Evolutionary conservation across 768 basidiomycete genomes (phyloP), one percentile per base, ranked within the genome.

Genomic region (Imleria badia): DNA sequence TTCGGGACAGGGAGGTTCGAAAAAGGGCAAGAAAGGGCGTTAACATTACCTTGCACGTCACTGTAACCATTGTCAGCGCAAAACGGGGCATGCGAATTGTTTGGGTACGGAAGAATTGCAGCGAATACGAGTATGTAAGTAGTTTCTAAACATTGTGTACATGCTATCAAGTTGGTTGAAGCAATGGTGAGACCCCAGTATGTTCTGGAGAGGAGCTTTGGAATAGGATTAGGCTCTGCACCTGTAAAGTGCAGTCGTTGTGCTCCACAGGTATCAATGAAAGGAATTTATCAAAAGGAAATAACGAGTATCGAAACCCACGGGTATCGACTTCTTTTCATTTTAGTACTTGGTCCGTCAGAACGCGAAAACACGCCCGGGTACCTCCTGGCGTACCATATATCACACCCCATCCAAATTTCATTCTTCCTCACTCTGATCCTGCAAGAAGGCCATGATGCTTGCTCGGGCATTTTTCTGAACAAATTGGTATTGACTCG

Each of bases 371-470:
- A 39, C 13, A 39, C 3, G 20, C 10, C 29, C n/a, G 29, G 8
- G 11, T 39, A 17, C 22, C 19, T 29, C 26, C n/a, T 42, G 23
- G 31, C 2, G 15, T 52, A 40, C 3, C 26, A 36, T 17, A 30
- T 14, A 9, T 11, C 22, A 6, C n/a, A 12, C 12, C n/a, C 12
- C 30, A 26, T 15, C 17, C 8, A 13, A 20, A 33, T 17, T 15
- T 60, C 35, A 69, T 31, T 71, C 82, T 19, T 81, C 79, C 35
- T 86, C 86, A 60, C 87, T 89, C 63, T 90, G 86, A 61, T 87
- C 85, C 36, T 72, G 77, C 55, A 91, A 72, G 66, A 91, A 91
- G 6, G 84, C 86, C 75, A 80, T 81, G 47, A 91, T 89, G 54
- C 82, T 87, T 52, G 75, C 74, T 19, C 79, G 74, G 19, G 81